A percentile compares a stretch with the other conserved stretches of the same genome.
These are phyloP conservation scores for Acmispon strigosus DNA, from an alignment of 306 rosid species.

Conservation along the genomic window DNA sequence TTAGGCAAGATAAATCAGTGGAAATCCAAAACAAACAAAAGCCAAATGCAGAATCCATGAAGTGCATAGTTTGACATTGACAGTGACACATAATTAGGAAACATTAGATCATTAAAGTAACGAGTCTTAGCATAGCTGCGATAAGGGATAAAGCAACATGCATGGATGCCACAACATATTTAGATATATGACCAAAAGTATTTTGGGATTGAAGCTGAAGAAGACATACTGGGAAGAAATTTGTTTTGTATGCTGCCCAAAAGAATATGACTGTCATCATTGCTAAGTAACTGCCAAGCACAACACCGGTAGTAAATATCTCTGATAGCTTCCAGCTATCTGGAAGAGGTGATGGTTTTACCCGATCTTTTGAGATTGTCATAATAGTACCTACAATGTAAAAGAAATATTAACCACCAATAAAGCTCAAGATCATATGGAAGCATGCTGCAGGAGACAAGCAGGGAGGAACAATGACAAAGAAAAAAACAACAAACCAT, in stretches of 20 bases:
- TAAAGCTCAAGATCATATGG: not conserved
- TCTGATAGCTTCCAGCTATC: constrained; percentile 98
- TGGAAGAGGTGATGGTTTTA: constrained; percentile 94
- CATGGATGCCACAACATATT: not conserved
- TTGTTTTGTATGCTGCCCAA: constrained; percentile 90
- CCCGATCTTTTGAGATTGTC: constrained; percentile 97
- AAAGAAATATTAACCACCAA: not conserved
- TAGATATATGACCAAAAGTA: not conserved
- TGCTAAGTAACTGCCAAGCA: constrained; percentile 95
- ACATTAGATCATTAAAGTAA: not conserved
- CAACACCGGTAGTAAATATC: constrained; percentile 86
- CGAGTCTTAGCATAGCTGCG: not conserved
- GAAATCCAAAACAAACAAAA: not conserved
- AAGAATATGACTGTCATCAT: constrained; percentile 99
- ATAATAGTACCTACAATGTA: constrained; percentile 75
- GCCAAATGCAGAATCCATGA: not conserved
- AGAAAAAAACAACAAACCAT: constrained; percentile 57
- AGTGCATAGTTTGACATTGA: not conserved
- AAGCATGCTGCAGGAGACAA: not conserved
- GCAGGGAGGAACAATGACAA: not conserved
- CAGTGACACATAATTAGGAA: not conserved
- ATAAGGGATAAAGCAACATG: not conserved
- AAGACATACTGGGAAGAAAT: constrained; percentile 79
- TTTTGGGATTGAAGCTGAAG: not conserved
- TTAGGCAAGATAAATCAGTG: constrained; percentile 12